Evolutionary conservation across 1,139 yeast genomes (phyloP).

Genomic region (Yamadazyma pseudoaaseri): DNA sequence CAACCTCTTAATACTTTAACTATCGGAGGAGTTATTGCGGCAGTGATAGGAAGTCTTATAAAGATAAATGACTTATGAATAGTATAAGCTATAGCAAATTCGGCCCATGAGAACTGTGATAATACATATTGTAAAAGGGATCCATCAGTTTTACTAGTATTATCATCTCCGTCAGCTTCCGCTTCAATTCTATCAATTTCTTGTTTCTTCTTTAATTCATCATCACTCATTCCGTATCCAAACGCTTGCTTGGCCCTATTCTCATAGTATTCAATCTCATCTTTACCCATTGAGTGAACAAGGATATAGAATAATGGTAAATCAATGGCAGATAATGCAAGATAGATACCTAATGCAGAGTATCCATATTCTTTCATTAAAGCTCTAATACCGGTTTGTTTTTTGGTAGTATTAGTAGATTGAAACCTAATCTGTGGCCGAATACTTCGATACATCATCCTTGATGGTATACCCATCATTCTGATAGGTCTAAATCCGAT

Average conservation of each 20-base stretch:
- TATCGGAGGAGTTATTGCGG: conserved; percentile 85
- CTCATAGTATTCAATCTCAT: conserved; percentile 66
- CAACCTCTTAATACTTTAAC: conserved; percentile 64
- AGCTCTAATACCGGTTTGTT: conserved; percentile 57
- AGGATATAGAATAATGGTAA: conserved; percentile 77
- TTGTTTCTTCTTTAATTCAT: conserved; percentile 36
- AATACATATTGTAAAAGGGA: conserved; percentile 25
- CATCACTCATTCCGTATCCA: conserved; percentile 52
- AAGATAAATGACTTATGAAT: conserved; percentile 83
- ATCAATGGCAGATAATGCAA: conserved; percentile 69
- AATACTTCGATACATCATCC: no score
- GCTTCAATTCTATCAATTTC: conserved; percentile 27
- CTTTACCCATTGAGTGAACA: conserved; percentile 87
- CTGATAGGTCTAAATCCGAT: background rate
- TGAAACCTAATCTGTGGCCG: conserved; percentile 4
- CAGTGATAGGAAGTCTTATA: conserved; percentile 83
- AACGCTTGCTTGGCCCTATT: conserved; percentile 56
- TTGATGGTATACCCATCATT: no score
- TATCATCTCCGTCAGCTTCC: conserved; percentile 8
- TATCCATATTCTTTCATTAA: conserved; percentile 86
- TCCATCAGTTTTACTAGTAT: conserved; percentile 4
- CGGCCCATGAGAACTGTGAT: conserved; percentile 53
- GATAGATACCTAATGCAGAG: conserved; percentile 84
- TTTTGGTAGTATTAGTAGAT: conserved; percentile 17
- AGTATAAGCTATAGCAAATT: conserved; percentile 89